Evolutionary conservation across 2,329 filamentous ascomycete species (phyloP), one percentile per base, ranked within the genome.

Genomic region (Stagonosporopsis tanaceti): DNA sequence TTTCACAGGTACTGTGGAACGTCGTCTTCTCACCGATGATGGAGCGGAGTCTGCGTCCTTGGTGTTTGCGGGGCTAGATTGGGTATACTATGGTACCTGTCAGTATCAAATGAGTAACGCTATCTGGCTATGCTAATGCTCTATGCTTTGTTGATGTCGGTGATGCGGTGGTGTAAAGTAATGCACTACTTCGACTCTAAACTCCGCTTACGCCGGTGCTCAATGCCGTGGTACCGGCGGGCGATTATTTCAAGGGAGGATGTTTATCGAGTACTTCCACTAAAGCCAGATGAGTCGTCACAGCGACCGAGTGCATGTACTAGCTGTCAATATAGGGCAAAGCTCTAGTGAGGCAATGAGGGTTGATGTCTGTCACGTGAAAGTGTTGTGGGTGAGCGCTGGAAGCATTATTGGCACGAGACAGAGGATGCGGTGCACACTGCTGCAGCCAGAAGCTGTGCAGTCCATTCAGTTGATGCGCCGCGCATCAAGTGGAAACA

Each of bases 121-220:
- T 17, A 15, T 2, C 24, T 27, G 20, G n/a, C 8, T 27, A 37
- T 44, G 51, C 30, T 38, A 30, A 32, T 12, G 34, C 40, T 47
- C 17, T 38, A 32, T 48, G 53, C 47, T 57, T 30, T 56, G 42
- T 32, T 28, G 51, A 2, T 38, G 45, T 50, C 25, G 53, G 41
- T 30, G 53, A 39, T 39, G 42, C 15, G 37, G 45, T 46, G 22
- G 20, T 30, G 34, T 39, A 14, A 7, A 14, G 38, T 41, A 24
- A 22, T 51, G 25, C 30, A 50, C 40, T 46, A n/a, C 50, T 34
- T 53, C 6, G 39, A 27, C n/a, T 22, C 42, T 51, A 47, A 60
- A 52, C 47, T 62, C 57, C 60, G 53, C 47, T 52, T 50, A 53
- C 45, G 57, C 57, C 57, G 57, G 22, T 9, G 34, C 11, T 40